phyloP scores from a whole-genome alignment of 2,329 filamentous ascomycete genomes.

The Colletotrichum sp. region DNA sequence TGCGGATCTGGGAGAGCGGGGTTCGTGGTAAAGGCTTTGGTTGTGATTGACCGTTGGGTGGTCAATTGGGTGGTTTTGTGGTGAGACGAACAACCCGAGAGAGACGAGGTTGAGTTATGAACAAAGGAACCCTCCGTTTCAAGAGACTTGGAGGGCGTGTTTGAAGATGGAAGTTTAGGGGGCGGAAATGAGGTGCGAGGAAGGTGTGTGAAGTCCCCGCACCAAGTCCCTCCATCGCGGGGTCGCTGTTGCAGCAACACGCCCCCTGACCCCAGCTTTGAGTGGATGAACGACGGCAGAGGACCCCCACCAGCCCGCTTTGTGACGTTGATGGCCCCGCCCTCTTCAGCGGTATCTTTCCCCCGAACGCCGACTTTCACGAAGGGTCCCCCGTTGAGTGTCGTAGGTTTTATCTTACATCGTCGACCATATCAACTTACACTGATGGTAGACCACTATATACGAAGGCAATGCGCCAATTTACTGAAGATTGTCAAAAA shows the following conservation, averaged over 20 bases:
- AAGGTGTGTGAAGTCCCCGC: slow-evolving; percentile 14
- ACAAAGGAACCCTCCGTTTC: not conserved
- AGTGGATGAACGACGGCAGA: not conserved
- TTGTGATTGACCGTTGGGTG: not conserved
- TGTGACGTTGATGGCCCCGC: slow-evolving; percentile 13
- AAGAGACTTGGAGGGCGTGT: not conserved
- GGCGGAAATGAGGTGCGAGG: not conserved
- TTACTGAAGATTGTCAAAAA: not conserved
- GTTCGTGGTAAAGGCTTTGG: not conserved
- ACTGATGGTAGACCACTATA: not conserved
- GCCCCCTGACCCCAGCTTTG: not conserved
- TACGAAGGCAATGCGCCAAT: not conserved
- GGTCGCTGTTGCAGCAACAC: not conserved
- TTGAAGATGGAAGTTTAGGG: not conserved
- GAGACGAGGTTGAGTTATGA: not conserved
- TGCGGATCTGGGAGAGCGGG: not conserved
- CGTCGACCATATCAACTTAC: not conserved
- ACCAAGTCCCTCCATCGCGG: slow-evolving; percentile 9
- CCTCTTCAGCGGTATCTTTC: slow-evolving; percentile 7
- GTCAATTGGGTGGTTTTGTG: not conserved
- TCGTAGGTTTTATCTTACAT: not conserved
- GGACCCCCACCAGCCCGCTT: not conserved
- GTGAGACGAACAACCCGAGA: not conserved
- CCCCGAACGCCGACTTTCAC: slow-evolving; percentile 9
- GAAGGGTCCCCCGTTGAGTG: not conserved